Base-by-base conservation (phyloP, 768 basidiomycete species). In the Boletus insuetus region DNA sequence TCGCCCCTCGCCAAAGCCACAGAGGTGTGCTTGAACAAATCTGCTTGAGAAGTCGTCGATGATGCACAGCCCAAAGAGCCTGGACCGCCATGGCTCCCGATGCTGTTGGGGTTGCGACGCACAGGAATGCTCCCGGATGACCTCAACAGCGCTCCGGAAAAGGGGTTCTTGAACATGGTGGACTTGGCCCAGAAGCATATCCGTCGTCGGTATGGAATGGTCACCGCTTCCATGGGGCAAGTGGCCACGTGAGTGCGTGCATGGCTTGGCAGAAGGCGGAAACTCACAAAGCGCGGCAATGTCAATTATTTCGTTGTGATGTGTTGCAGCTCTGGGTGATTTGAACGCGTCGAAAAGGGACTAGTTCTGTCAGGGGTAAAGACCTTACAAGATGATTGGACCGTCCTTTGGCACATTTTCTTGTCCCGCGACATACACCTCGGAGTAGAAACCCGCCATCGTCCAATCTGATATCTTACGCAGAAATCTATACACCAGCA, bases 91-190 rank as follows among this genome's bases (percentile, higher is more conserved):
- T 45, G 32, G 39, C 39, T 45, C 16, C 31, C 49, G 12, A 35
- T 34, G 12, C 46, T 39, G 71, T 86, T 82, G 32, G 77, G 84
- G 64, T 82, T 84, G 29, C 88, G 70, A 55, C 82, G 75, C 19
- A 90, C 86, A n/a, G 86, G 84, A 55, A 91, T 87, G 57, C 86
- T 86, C 6, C 85, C 87, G 0, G 84, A 81, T 43, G 85, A 83
- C 5, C 75, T 72, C 32, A 89, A 73, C 38, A 89, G 68, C 3
- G 74, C 73, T 1, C 78, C 74, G 2, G 75, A 61, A 1, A 85
- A 60, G 0, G 82, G 83, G 57, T 86, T 82, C 24, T 72, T 73
- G 71, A 90, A 91, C 62, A 90, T 9, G 5, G 38, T 39, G n/a
- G 17, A 39, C 38, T 39, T 91, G n/a, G 86, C 85, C 86, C 88